Evolutionary conservation across 169 alveolate genomes (phyloP).

Genomic region (Plasmodium berghei): DNA sequence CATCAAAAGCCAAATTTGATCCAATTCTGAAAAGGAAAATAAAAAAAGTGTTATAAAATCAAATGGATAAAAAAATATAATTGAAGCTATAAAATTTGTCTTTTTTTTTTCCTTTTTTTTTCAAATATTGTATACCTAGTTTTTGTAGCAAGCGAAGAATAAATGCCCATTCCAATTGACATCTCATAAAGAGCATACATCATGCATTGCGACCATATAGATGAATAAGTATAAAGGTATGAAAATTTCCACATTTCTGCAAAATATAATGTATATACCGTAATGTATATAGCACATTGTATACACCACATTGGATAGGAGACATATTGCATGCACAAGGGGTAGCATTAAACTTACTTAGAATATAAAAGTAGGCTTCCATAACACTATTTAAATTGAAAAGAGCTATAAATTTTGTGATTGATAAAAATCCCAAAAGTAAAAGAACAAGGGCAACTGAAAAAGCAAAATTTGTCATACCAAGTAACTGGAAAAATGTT

Average conservation of each 20-base stretch:
- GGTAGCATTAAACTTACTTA: constrained; percentile 9
- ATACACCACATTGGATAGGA: neutral
- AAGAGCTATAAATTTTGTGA: constrained; percentile 78
- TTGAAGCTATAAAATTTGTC: neutral
- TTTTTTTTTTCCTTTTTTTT: neutral
- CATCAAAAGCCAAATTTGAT: constrained; percentile 59
- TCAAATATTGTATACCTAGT: constrained; percentile 34
- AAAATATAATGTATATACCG: neutral
- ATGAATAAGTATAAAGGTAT: constrained; percentile 75
- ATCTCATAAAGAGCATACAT: constrained; percentile 83
- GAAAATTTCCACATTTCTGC: constrained; percentile 68
- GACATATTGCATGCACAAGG: neutral
- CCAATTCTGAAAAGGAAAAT: constrained; percentile 42
- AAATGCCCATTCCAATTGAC: constrained; percentile 84
- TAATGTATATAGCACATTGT: neutral
- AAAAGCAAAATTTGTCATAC: constrained; percentile 82
- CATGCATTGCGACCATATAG: constrained; percentile 85
- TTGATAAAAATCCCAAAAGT: constrained; percentile 77
- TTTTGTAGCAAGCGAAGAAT: constrained; percentile 82
- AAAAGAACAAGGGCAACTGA: constrained; percentile 80
- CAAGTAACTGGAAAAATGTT: constrained; percentile 76
- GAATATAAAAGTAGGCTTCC: constrained; percentile 45
- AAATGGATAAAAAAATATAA: neutral
- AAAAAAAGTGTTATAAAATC: neutral
- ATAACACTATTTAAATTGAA: constrained; percentile 39